phyloP scores from a whole-genome alignment of 148 eudicot genomes.

The Vaccinium myrtillus region DNA sequence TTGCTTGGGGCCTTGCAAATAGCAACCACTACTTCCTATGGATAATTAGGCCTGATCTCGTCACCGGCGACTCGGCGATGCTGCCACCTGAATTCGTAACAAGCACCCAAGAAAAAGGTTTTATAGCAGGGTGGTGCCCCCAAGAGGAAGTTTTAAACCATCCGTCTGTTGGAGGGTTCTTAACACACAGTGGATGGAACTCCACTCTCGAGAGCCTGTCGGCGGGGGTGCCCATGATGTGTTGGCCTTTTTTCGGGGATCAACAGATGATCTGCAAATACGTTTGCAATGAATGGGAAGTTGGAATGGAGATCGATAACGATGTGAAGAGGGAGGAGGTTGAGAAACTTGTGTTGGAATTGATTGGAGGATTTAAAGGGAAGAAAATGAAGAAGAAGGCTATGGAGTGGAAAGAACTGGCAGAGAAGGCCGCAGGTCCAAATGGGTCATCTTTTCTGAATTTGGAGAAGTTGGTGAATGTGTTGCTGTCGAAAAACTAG shows the following conservation, averaged over 20 bases:
- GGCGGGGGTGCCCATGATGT: constrained; percentile 19
- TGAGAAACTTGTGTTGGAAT: constrained; percentile 8
- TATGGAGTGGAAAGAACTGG: constrained; percentile 17
- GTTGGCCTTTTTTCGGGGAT: constrained; percentile 20
- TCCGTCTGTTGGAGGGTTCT: background rate
- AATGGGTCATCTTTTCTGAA: constrained; percentile 18
- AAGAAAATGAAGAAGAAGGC: constrained; percentile 18
- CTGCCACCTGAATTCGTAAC: constrained; percentile 10
- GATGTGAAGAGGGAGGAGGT: constrained; percentile 18
- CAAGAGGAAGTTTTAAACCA: constrained; percentile 7
- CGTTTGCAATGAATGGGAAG: constrained; percentile 16
- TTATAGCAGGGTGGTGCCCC: constrained; percentile 22
- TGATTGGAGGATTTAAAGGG: constrained; percentile 12
- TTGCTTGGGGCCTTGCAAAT: constrained; percentile 22
- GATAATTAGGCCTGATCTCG: constrained; percentile 19
- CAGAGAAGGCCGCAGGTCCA: background rate
- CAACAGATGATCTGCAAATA: constrained; percentile 16
- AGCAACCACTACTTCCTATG: constrained; percentile 15
- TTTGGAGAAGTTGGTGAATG: constrained; percentile 16
- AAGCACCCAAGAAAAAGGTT: background rate
- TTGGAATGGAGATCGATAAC: constrained; percentile 13
- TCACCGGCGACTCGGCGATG: background rate
- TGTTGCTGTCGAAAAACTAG: constrained; percentile 2
- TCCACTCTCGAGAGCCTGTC: constrained; percentile 19
- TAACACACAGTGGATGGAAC: background rate